Evolutionary conservation across 2,329 filamentous ascomycete genomes (phyloP).

Genomic region (Ascocoryne sarcoides): DNA sequence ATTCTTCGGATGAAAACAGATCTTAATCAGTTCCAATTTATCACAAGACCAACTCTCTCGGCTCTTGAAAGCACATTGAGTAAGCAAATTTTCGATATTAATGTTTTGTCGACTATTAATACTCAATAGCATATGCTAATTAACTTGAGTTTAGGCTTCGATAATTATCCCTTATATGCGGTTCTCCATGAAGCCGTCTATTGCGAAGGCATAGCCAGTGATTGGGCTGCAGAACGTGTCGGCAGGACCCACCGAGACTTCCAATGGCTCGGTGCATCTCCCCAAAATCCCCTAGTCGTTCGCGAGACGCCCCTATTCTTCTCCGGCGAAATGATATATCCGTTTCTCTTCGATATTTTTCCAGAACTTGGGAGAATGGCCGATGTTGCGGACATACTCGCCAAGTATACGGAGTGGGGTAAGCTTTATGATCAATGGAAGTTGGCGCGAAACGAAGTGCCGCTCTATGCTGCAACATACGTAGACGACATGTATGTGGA

Average conservation of each 20-base stretch:
- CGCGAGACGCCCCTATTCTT: slow-evolving; percentile 57
- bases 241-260: slow-evolving; percentile 41
- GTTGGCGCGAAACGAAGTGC: slow-evolving; percentile 68
- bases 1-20: slow-evolving; percentile 65
- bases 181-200: slow-evolving; percentile 85
- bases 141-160: slow-evolving; percentile 42
- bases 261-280: slow-evolving; percentile 31
- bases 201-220: slow-evolving; percentile 57
- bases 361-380: slow-evolving; percentile 63
- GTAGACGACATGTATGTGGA: slow-evolving; percentile 92
- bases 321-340: slow-evolving; percentile 88
- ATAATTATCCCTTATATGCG: slow-evolving; percentile 73
- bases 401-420: slow-evolving; percentile 61
- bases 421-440: slow-evolving; percentile 66
- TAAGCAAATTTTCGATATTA: no score
- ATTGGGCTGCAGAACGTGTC: slow-evolving; percentile 67
- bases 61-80: slow-evolving; percentile 55
- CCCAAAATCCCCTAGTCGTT: slow-evolving; percentile 28
- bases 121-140: no score
- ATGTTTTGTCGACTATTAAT: no score
- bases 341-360: slow-evolving; percentile 75
- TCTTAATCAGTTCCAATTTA: slow-evolving; percentile 63
- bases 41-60: slow-evolving; percentile 63
- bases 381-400: slow-evolving; percentile 62
- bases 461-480: slow-evolving; percentile 77